Base-by-base conservation (phyloP, 2,329 filamentous ascomycete species). In the Cordyceps fumosorosea region DNA sequence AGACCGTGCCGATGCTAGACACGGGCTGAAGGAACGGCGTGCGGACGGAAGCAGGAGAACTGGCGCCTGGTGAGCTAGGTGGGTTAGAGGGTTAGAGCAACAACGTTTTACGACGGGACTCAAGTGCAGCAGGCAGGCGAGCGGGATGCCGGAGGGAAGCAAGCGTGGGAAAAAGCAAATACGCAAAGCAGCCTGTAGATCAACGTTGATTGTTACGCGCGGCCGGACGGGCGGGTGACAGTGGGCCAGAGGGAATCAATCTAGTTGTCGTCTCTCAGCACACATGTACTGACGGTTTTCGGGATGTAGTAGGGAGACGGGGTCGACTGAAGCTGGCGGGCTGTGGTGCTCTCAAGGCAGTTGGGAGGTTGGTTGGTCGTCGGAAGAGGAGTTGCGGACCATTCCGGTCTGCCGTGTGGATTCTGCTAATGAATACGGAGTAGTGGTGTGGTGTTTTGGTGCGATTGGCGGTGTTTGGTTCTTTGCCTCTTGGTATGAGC, bases 361-460 rank as follows among this genome's bases (percentile, higher is more conserved):
- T 42, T 18, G 37, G 10, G 11, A 14, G 37, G 42, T 3, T 22
- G 8, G 44, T 20, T 12, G 32, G 24, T 18, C 5, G 29, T 57
- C 55, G 55, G 55, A 56, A 56, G 55, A 48, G 55, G 55, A 57
- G 55, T 44, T 48, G 55, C 55, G 55, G 29, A 48, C n/a, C 44
- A 57, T 57, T 57, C 55, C 55, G 54, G 55, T 37, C 24, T n/a
- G 44, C 44, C n/a, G 44, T 47, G 44, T 48, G 55, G 55, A 56
- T 53, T 24, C 37, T 24, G 18, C 22, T 44, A 12, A 12, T 56
- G 40, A 32, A 6, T 14, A 3, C 29, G 29, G 29, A 29, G 29
- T 29, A 29, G 29, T 29, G 29, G 29, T 29, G 26, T 56, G 53
- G 53, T 56, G 24, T 34, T 18, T 6, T 22, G 44, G 44, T 4